Conservation (phyloP, 2,329 filamentous ascomycete genomes). For the Sporothrix dimorphospora region DNA sequence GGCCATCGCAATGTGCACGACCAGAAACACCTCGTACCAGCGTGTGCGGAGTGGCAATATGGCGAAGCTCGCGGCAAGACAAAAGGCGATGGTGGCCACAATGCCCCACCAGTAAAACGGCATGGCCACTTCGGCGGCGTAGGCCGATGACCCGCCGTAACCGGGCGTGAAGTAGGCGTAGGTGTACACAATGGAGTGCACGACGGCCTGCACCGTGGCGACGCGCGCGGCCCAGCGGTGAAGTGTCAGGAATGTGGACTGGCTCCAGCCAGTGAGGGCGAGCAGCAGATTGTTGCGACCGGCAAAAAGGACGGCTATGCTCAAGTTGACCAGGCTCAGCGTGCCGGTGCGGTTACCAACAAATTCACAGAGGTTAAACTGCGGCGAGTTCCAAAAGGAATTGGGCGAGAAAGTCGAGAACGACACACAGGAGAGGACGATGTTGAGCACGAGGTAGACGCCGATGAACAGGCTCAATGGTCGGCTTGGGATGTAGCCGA, state of each 20-base stretch:
- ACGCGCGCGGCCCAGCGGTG: conserved; percentile 68
- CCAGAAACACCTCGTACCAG: conserved; percentile 56
- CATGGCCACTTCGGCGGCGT: conserved; percentile 3
- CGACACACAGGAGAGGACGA: neutral
- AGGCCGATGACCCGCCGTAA: neutral
- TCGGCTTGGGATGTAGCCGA: conserved; percentile 7
- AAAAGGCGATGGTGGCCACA: neutral
- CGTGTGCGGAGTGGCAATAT: conserved; percentile 46
- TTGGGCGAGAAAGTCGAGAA: conserved; percentile 2
- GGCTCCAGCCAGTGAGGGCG: conserved; percentile 70
- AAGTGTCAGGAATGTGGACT: conserved; percentile 66
- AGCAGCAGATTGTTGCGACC: conserved; percentile 68
- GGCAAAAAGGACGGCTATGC: conserved; percentile 53
- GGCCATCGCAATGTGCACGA: conserved; percentile 46
- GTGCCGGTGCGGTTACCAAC: conserved; percentile 10
- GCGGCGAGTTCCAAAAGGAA: conserved; percentile 8
- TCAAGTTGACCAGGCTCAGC: conserved; percentile 8
- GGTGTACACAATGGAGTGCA: conserved; percentile 65
- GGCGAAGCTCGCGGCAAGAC: neutral
- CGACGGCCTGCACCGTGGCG: conserved; percentile 61
- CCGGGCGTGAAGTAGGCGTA: conserved; percentile 34
- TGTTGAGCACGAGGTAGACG: neutral
- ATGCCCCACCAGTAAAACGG: conserved; percentile 7
- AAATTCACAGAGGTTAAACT: conserved; percentile 13
- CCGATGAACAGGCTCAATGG: neutral